Conservation (phyloP, 352 stramenopile genomes). For the Phytophthora podocarpi region DNA sequence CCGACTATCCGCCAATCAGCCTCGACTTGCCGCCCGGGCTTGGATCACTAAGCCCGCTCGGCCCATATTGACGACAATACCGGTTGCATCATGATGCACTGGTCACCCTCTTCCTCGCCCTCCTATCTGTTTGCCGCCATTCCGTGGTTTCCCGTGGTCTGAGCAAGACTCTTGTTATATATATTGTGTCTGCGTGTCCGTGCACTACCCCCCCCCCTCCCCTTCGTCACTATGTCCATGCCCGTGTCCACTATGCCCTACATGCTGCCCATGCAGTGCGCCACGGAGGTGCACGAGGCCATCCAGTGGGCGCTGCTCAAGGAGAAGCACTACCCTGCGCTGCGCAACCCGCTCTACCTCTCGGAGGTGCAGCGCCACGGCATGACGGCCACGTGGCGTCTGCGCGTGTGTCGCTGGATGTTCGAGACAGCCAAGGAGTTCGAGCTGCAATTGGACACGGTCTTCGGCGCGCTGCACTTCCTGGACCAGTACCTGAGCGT, state of each 20-base stretch:
- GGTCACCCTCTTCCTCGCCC: slow-evolving; percentile 25
- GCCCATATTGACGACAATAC: slow-evolving; percentile 27
- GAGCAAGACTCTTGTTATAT: slow-evolving; percentile 37
- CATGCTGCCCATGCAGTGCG: slow-evolving; percentile 26
- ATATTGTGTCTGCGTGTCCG: slow-evolving; percentile 16
- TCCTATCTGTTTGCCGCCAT: slow-evolving; percentile 25
- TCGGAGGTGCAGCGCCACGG: slow-evolving; percentile 52
- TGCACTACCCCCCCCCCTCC: background rate
- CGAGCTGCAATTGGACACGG: slow-evolving; percentile 66
- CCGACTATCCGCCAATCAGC: slow-evolving; percentile 18
- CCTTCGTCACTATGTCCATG: background rate
- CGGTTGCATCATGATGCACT: slow-evolving; percentile 25
- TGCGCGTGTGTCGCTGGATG: slow-evolving; percentile 84
- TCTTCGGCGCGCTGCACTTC: slow-evolving; percentile 66
- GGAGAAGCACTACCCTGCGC: slow-evolving; percentile 36
- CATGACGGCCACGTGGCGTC: slow-evolving; percentile 68
- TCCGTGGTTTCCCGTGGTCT: slow-evolving; percentile 40
- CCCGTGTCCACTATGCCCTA: slow-evolving; percentile 34
- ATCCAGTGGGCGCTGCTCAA: slow-evolving; percentile 49
- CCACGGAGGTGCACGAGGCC: slow-evolving; percentile 31
- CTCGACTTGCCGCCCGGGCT: background rate
- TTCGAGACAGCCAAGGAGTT: slow-evolving; percentile 79
- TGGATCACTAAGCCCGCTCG: slow-evolving; percentile 13
- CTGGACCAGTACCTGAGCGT: slow-evolving; percentile 74
- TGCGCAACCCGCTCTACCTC: slow-evolving; percentile 53